phyloP scores from a whole-genome alignment of 257 asterid species.

The Solanum sejunctum region DNA sequence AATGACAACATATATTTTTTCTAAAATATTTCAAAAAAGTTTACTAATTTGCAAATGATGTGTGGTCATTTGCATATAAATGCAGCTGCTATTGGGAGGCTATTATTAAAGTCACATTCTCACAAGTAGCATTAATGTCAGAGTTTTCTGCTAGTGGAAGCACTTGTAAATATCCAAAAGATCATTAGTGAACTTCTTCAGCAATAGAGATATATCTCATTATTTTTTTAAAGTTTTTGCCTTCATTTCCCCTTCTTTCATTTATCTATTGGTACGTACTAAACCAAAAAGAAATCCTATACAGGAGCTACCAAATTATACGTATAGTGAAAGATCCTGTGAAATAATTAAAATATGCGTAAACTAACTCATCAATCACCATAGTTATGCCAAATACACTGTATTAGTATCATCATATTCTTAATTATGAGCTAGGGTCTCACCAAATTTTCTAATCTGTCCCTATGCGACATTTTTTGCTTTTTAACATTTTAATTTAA shows the following conservation, averaged over 20 bases:
- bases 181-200: not conserved
- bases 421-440: not conserved
- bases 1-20: not conserved
- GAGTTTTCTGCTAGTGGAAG: not conserved
- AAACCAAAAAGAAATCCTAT: not conserved
- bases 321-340: not conserved
- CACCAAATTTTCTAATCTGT: not conserved
- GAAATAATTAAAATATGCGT: not conserved
- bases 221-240: not conserved
- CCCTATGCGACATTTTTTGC: not conserved
- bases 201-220: not conserved
- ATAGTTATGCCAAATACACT: not conserved
- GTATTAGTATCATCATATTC: not conserved
- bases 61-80: not conserved
- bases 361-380: not conserved
- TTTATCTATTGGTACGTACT: not conserved
- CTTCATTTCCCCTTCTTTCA: not conserved
- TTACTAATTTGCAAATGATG: not conserved
- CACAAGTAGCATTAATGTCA: constrained; percentile 1
- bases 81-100: not conserved
- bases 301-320: not conserved
- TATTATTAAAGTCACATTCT: not conserved
- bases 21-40: not conserved
- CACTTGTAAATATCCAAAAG: not conserved
- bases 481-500: not conserved